Evolutionary conservation across 2,329 filamentous ascomycete species (phyloP), one percentile per base, ranked within the genome.

Genomic region (Thyridium curvatum): DNA sequence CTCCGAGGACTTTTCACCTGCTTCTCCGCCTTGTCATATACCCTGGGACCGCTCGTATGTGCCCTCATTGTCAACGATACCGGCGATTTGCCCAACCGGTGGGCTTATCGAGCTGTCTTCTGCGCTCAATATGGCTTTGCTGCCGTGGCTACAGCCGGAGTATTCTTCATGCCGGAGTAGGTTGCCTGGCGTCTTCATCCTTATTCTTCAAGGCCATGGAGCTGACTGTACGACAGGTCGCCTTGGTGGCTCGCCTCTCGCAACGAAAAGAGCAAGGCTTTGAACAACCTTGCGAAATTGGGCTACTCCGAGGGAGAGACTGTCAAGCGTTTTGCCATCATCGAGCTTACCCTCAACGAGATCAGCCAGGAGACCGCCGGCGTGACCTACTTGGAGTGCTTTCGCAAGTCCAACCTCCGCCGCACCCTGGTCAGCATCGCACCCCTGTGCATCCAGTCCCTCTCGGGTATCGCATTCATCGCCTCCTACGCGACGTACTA

Each of bases 401-500:
- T 62, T 49, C 49, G 52, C 2, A 46, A 47, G 31, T 49, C 49
- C 8, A 59, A 63, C 42, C 44, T 59, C 1, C 54, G 58, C 2
- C 55, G 65, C 12, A 68, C 64, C 2, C 50, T 66, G 28, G 56
- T 68, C 38, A 59, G 56, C 12, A 56, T 63, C 17, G 49, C 52
- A 4, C 61, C 61, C 6, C 44, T 64, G 6, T 52, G 46, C 29
- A 60, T 64, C 34, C 59, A 65, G 41, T 47, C 51, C 2, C 46
- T 64, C 3, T 52, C 50, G 3, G 63, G 61, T 8, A 52, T 62
- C 18, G 44, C 52, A 17, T 67, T 66, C 18, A 50, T 56, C 2
- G 48, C 57, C 2, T 46, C 50, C 7, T 68, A 68, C 42, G 50
- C 51, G n/a, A 66, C 64, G 3, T 68, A 68, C 48, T 68, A 67